phyloP scores from a whole-genome alignment of 768 basidiomycete genomes.

The Melanogaster broomeanus region DNA sequence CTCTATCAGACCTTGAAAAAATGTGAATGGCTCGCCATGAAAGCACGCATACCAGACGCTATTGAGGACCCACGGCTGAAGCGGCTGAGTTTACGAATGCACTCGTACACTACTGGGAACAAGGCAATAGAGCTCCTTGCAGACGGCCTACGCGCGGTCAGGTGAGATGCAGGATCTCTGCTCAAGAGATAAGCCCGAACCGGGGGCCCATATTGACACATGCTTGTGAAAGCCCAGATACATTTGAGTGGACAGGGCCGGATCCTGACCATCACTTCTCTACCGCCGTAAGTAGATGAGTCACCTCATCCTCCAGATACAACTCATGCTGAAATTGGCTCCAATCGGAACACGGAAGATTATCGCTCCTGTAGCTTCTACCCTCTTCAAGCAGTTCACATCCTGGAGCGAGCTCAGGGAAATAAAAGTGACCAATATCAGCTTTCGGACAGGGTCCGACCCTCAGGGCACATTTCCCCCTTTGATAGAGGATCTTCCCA shows the following conservation, averaged over 20 bases:
- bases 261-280: conserved; percentile 65
- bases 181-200: neutral
- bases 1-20: conserved; percentile 29
- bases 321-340: neutral
- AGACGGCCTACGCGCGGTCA: conserved; percentile 34
- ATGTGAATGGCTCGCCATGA: conserved; percentile 14
- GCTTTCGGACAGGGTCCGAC: conserved; percentile 33
- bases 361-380: conserved; percentile 20
- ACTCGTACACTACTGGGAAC: conserved; percentile 38
- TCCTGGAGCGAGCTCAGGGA: conserved; percentile 46
- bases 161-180: conserved; percentile 32
- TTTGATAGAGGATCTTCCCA: conserved; percentile 39
- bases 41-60: neutral
- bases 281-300: conserved; percentile 47
- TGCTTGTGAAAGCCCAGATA: conserved; percentile 39
- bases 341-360: conserved; percentile 17
- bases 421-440: conserved; percentile 50
- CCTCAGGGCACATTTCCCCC: conserved; percentile 15
- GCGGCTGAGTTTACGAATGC: conserved; percentile 36
- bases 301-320: neutral
- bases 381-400: conserved; percentile 26
- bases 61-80: conserved; percentile 23
- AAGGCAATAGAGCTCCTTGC: conserved; percentile 29
- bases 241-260: conserved; percentile 59
- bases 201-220: neutral